Base-by-base conservation (phyloP, 2,329 filamentous ascomycete genomes). In the Calonectria crousiana region DNA sequence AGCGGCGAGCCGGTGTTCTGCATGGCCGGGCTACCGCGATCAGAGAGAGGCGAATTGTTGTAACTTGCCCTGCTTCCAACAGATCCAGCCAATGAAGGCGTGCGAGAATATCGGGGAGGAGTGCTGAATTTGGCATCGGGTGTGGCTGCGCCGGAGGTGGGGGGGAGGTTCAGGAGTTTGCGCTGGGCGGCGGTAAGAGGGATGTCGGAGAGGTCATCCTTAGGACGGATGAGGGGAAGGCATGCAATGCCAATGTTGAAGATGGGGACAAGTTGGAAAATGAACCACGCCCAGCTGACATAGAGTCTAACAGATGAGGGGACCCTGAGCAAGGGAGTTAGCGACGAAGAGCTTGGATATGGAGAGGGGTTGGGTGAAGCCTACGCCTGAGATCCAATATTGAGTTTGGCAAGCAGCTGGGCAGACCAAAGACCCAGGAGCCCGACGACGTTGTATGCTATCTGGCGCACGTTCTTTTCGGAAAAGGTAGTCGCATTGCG, bases 161-260 rank as follows among this genome's bases (percentile, higher is more conserved):
- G 93, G 49, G 93, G 90, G 4, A 99, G 91, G 62, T 95, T 96
- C 67, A 99, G 91, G 18, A 98, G 90, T 76, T 93, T 90, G 75
- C 96, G 94, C 87, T 98, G 97, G 53, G 83, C 82, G 36, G 82
- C 76, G 14, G 96, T 98, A 78, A 99, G 90, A 75, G 96, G 92
- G 66, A 99, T 98, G 84, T 99, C 97, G 84, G 92, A 88, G 76
- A 98, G 90, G 76, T 95, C 90, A 84, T 98, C 97, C 78, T 89
- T 89, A 53, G 90, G 89, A 76, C 93, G 91, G 80, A 95, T 85
- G 16, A 98, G 89, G 3, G 96, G 97, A 58, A 92, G 87, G 72
- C 95, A 86, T 47, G 95, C 94, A 69, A 93, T 80, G 75, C 87
- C 82, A 68, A 98, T 94, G 84, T 98, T 98, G 80, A 93, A 84